Evolutionary conservation across 768 basidiomycete species (phyloP).

Genomic region (Rhizopogon vulgaris): DNA sequence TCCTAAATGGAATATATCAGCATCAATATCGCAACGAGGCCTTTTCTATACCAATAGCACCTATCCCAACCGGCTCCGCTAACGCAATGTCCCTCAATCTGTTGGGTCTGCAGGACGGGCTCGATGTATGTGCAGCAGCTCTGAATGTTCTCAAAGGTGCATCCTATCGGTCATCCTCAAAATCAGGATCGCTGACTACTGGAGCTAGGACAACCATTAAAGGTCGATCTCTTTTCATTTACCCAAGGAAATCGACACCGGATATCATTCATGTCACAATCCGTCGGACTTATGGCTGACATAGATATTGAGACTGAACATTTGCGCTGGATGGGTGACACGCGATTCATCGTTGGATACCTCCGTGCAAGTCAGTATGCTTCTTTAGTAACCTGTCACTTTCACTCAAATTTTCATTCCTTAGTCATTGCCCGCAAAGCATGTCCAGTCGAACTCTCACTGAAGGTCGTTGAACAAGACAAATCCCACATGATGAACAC

Average conservation of each 20-base stretch:
- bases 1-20: slow-evolving; percentile 75
- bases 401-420: background rate
- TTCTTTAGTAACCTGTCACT: background rate
- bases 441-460: slow-evolving; percentile 66
- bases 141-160: slow-evolving; percentile 79
- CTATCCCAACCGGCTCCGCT: slow-evolving; percentile 78
- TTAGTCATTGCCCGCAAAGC: slow-evolving; percentile 53
- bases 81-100: slow-evolving; percentile 74
- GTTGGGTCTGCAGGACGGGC: slow-evolving; percentile 60
- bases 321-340: slow-evolving; percentile 82
- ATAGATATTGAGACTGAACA: slow-evolving; percentile 80
- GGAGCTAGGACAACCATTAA: slow-evolving; percentile 60
- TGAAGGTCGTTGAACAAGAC: slow-evolving; percentile 64
- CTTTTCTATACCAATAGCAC: slow-evolving; percentile 63
- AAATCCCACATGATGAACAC: slow-evolving; percentile 63
- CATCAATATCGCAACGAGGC: slow-evolving; percentile 55
- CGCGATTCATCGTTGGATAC: slow-evolving; percentile 70
- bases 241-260: slow-evolving; percentile 55
- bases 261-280: slow-evolving; percentile 81
- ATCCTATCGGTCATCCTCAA: background rate
- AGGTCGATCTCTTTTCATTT: slow-evolving; percentile 73
- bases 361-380: slow-evolving; percentile 53
- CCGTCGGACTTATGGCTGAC: slow-evolving; percentile 81
- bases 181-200: background rate
- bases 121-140: slow-evolving; percentile 65